Conservation (phyloP, 805 yeast genomes). For the Huiozyma naganishii region DNA sequence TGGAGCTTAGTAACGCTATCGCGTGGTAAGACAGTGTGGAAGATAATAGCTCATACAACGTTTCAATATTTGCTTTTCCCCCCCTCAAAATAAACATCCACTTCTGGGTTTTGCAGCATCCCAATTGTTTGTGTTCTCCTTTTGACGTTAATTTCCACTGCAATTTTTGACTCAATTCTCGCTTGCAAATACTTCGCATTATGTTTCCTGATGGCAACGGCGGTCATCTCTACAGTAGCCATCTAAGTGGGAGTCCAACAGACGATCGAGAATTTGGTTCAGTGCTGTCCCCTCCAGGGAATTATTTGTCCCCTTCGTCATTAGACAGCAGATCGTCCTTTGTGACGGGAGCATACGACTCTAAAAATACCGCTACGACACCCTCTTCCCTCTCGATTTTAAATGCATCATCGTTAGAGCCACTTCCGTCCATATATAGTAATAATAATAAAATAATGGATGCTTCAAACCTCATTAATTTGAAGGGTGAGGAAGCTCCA, state of each 20-base stretch:
- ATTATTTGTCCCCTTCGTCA: constrained; percentile 15
- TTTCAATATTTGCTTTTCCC: too few species aligned
- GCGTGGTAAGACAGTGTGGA: too few species aligned
- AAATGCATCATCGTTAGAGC: constrained; percentile 1
- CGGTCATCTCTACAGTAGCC: too few species aligned
- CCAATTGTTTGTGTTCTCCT: too few species aligned
- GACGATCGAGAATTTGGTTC: constrained; percentile 5
- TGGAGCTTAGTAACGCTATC: too few species aligned
- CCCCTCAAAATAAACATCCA: too few species aligned
- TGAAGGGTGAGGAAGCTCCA: not conserved
- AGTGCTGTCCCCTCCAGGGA: constrained; percentile 8
- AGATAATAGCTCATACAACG: too few species aligned
- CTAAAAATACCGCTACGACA: not conserved
- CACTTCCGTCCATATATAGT: too few species aligned
- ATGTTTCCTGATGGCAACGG: constrained; percentile 2
- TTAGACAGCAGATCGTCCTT: constrained; percentile 12
- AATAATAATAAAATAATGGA: constrained; percentile 1
- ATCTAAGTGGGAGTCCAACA: constrained; percentile 1
- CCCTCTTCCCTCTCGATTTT: constrained; percentile 6
- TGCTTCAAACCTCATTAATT: not conserved
- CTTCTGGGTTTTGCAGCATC: too few species aligned
- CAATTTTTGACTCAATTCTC: not conserved
- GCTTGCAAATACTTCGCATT: not conserved
- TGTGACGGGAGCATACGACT: constrained; percentile 3
- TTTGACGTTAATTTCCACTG: not conserved